Evolutionary conservation across 2,329 filamentous ascomycete genomes (phyloP), one percentile per base, ranked within the genome.

Genomic region (Neocatenulostroma microsporum): DNA sequence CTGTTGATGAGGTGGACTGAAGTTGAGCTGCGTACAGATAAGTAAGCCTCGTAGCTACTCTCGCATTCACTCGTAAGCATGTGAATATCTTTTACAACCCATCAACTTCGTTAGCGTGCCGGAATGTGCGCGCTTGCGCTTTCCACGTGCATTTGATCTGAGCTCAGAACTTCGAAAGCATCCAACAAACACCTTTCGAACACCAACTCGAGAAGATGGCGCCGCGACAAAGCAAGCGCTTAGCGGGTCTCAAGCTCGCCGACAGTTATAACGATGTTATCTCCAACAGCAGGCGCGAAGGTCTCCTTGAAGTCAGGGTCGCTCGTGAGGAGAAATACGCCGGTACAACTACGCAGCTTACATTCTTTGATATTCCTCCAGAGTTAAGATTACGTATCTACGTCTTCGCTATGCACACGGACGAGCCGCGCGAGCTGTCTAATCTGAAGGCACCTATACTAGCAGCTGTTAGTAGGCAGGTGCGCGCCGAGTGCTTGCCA

Each of bases 321-420:
- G 30, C 9, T 6, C 14, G 30, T 8, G 30, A 21, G 20, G 18
- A n/a, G 5, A 23, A 33, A 14, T 20, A 33, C 30, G 30, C 30
- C 18, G 7, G 19, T 14, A 20, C 23, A 6, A 21, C 4, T 5
- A 21, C 13, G 12, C 15, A 23, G 30, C 14, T 33, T 20, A 33
- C 30, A 18, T 18, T 33, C 30, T 33, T 33, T 20, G 20, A 33
- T 18, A 18, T 33, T 9, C 6, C 23, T 10, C 30, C 30, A 10
- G 20, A 24, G 20, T 20, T 33, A 18, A 18, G 30, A 4, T 21
- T 18, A 9, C 15, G 18, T n/a, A 24, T 33, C 30, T 33, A 33
- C 30, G 4, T 5, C 17, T 33, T 21, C 15, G 30, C 30, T n/a
- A 33, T 33, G 20, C 11, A 12, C 20, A 21, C 9, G 14, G 30